Evolutionary conservation across 2,329 filamentous ascomycete genomes (phyloP).

Genomic region (Cladosporium cucumerinum): DNA sequence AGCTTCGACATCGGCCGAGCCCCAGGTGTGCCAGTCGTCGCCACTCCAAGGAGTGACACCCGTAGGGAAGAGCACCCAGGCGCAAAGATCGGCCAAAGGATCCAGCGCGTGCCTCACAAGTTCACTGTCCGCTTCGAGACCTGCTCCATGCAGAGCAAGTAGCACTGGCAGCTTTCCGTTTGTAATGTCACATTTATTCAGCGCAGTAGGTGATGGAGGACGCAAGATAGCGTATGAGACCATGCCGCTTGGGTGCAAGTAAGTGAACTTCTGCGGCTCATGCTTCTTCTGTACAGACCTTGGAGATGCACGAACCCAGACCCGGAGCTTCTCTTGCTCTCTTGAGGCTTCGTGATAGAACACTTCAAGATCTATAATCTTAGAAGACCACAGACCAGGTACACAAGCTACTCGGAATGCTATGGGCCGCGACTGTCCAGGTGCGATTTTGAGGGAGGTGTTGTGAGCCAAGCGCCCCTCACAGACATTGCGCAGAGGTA

Average conservation of each 20-base stretch:
- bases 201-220: constrained; percentile 47
- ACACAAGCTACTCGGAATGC: constrained; percentile 36
- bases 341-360: constrained; percentile 18
- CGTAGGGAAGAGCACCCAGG: constrained; percentile 55
- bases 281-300: constrained; percentile 25
- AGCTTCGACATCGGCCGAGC: constrained; percentile 54
- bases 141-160: constrained; percentile 55
- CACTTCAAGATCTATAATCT: constrained; percentile 18
- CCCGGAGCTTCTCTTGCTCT: not conserved
- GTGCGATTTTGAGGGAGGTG: constrained; percentile 23
- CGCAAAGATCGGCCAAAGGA: constrained; percentile 49
- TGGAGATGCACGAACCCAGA: not conserved
- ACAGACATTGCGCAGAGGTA: constrained; percentile 18
- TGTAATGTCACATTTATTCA: constrained; percentile 23
- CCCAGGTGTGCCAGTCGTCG: constrained; percentile 62
- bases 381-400: not conserved
- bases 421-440: constrained; percentile 37
- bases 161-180: constrained; percentile 45
- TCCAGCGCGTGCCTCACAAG: constrained; percentile 49
- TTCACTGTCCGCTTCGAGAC: constrained; percentile 51
- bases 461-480: constrained; percentile 18
- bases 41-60: constrained; percentile 58
- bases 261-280: constrained; percentile 53
- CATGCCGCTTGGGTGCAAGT: constrained; percentile 51
- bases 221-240: constrained; percentile 57